These are phyloP conservation scores for Chaetomium fimeti DNA, from an alignment of 495 filamentous ascomycete species.

Conservation along the genomic window DNA sequence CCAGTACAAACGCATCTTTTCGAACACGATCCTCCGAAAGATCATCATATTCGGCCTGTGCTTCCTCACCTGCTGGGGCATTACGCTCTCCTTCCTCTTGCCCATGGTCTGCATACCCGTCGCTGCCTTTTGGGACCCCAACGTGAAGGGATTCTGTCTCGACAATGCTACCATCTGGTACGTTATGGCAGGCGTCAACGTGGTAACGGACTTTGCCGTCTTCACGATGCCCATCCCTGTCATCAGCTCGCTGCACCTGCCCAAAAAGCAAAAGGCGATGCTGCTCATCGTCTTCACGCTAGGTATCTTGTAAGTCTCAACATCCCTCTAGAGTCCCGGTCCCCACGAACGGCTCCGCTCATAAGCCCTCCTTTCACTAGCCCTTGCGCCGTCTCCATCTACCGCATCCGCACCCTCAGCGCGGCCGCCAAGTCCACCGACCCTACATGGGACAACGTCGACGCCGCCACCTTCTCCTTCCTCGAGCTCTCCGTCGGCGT, in stretches of 20 bases:
- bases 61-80: slow-evolving; percentile 37
- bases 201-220: slow-evolving; percentile 32
- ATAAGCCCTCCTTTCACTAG: slow-evolving; percentile 22
- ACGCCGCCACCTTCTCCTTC: slow-evolving; percentile 54
- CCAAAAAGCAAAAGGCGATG: slow-evolving; percentile 48
- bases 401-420: slow-evolving; percentile 43
- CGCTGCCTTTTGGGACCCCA: slow-evolving; percentile 39
- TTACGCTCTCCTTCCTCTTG: slow-evolving; percentile 32
- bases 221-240: slow-evolving; percentile 34
- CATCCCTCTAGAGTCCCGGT: too few relatives aligned
- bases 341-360: slow-evolving; percentile 22
- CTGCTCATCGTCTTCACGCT: slow-evolving; percentile 47
- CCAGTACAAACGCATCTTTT: slow-evolving; percentile 42
- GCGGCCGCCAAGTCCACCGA: slow-evolving; percentile 43
- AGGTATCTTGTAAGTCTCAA: slow-evolving; percentile 43
- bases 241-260: slow-evolving; percentile 36
- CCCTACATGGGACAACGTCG: slow-evolving; percentile 46
- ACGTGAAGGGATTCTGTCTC: slow-evolving; percentile 33
- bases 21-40: slow-evolving; percentile 31
- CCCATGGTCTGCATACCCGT: slow-evolving; percentile 39
- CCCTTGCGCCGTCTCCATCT: slow-evolving; percentile 35
- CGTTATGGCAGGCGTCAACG: slow-evolving; percentile 42
- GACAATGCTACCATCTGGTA: slow-evolving; percentile 39
- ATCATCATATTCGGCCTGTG: slow-evolving; percentile 33
- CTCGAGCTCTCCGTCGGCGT: slow-evolving; percentile 56